Evolutionary conservation across 306 rosid genomes (phyloP).

Genomic region (Cucurbita pepo): DNA sequence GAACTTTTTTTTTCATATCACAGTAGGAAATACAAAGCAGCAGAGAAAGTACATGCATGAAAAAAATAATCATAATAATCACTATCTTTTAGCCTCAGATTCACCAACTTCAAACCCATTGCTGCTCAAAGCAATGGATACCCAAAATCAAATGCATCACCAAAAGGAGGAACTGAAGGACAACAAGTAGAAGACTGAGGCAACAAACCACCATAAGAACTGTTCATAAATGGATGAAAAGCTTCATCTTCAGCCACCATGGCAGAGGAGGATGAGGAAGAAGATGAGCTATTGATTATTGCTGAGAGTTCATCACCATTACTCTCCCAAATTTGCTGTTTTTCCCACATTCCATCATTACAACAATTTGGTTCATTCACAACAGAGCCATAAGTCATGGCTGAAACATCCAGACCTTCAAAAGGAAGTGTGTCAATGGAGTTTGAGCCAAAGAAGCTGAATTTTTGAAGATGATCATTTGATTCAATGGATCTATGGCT

Average conservation of each 20-base stretch:
- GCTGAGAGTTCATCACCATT: conserved; percentile 52
- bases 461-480: conserved; percentile 24
- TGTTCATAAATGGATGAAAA: conserved; percentile 29
- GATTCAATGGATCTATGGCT: neutral
- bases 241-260: conserved; percentile 35
- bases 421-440: neutral
- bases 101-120: neutral
- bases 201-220: conserved; percentile 23
- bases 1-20: neutral
- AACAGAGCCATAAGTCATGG: neutral
- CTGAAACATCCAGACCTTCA: neutral
- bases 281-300: conserved; percentile 16
- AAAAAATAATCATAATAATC: neutral
- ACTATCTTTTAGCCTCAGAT: neutral
- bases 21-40: neutral
- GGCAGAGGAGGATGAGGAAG: too few relatives aligned
- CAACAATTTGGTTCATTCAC: neutral
- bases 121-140: conserved; percentile 5
- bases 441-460: conserved; percentile 6
- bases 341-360: conserved; percentile 37
- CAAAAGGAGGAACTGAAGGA: conserved; percentile 42
- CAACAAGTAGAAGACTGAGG: conserved; percentile 22
- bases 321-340: conserved; percentile 27
- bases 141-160: conserved; percentile 49
- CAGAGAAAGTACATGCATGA: neutral